Percentiles rank a stretch among this genome's conserved stretches.
Conservation (phyloP, 306 rosid genomes). For the Geum urbanum region DNA sequence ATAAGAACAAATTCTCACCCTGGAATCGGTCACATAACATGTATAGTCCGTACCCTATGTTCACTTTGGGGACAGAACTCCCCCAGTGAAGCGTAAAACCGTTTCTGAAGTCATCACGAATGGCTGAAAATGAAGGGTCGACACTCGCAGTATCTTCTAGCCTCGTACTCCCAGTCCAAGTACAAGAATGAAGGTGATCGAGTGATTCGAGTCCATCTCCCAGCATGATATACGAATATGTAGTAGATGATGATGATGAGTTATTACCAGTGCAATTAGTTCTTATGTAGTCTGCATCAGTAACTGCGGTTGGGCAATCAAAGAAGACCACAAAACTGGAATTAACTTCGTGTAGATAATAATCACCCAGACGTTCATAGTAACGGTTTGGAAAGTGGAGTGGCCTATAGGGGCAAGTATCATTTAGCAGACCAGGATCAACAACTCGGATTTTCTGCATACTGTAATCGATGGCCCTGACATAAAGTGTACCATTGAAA, state of each 20-base stretch:
- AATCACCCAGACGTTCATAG: no score
- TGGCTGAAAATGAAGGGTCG: background rate
- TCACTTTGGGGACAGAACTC: no score
- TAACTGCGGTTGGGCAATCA: background rate
- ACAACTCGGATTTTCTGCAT: background rate
- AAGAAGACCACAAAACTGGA: no score
- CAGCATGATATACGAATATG: slow-evolving; percentile 3
- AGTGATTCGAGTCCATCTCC: background rate
- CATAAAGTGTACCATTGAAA: background rate
- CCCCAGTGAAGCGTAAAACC: background rate
- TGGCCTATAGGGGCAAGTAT: slow-evolving; percentile 10
- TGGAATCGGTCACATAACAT: no score
- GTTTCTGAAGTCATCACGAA: background rate
- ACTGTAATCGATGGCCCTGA: background rate
- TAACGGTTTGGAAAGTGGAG: background rate
- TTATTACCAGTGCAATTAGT: background rate
- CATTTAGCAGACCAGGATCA: background rate
- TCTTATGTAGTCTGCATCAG: background rate
- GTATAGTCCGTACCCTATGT: no score
- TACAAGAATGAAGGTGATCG: slow-evolving; percentile 2
- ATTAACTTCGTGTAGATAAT: no score
- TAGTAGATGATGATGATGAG: background rate
- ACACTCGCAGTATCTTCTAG: accelerated
- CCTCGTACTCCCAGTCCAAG: background rate
- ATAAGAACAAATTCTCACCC: no score